Evolutionary conservation across 2,329 filamentous ascomycete species (phyloP).

Genomic region (Fusarium scirpi): DNA sequence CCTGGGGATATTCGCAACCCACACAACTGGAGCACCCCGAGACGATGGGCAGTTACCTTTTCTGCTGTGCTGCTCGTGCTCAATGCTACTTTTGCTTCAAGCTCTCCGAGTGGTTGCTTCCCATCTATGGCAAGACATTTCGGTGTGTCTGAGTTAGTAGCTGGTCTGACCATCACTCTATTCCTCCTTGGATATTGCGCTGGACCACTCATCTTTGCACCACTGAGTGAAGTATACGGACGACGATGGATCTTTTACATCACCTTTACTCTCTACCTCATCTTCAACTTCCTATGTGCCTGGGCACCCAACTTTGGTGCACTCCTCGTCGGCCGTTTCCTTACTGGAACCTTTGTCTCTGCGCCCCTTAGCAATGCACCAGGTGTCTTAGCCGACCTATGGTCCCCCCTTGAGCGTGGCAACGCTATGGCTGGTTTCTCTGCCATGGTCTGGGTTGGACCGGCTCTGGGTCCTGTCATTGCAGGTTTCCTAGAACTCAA

Average conservation of each 20-base stretch:
- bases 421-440: constrained; percentile 85
- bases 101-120: constrained; percentile 26
- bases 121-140: constrained; percentile 24
- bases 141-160: constrained; percentile 25
- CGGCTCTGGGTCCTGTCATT: constrained; percentile 61
- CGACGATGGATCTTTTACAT: constrained; percentile 67
- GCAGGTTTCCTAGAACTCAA: constrained; percentile 79
- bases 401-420: constrained; percentile 81
- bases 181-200: constrained; percentile 61
- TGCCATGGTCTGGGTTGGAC: constrained; percentile 80
- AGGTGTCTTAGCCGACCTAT: constrained; percentile 82
- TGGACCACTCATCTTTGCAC: constrained; percentile 79
- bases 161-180: constrained; percentile 32
- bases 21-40: constrained; percentile 17
- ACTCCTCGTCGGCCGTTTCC: constrained; percentile 77
- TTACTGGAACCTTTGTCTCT: constrained; percentile 83
- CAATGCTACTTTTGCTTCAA: constrained; percentile 30
- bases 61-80: constrained; percentile 26
- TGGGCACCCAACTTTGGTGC: constrained; percentile 78
- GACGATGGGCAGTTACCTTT: constrained; percentile 15
- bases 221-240: constrained; percentile 78
- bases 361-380: constrained; percentile 85
- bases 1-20: constrained; percentile 15
- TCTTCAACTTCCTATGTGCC: constrained; percentile 82
- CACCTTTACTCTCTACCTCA: constrained; percentile 72